Conservation (phyloP, 306 rosid species). For the Gleditsia sinensis region DNA sequence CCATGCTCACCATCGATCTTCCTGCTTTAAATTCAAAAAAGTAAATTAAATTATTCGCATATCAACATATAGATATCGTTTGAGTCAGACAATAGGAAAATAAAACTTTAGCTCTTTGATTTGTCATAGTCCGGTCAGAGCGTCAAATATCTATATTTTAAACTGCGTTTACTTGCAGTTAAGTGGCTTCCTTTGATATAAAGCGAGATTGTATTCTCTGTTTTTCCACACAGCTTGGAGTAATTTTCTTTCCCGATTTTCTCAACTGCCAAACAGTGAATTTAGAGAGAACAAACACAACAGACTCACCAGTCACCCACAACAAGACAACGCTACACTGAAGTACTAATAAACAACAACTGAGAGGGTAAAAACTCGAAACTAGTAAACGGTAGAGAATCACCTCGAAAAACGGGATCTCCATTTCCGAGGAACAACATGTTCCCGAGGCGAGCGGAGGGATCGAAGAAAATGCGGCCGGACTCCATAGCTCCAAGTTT, state of each 20-base stretch:
- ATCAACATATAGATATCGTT: too few relatives aligned
- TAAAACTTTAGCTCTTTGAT: background rate
- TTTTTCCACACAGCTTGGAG: background rate
- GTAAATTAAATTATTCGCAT: too few relatives aligned
- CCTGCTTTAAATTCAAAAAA: constrained; percentile 50
- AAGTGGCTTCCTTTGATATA: background rate
- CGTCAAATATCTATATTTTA: background rate
- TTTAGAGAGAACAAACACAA: background rate
- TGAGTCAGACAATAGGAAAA: background rate
- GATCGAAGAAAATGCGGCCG: constrained; percentile 73
- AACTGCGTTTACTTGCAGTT: background rate
- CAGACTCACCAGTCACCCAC: background rate
- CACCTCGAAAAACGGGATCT: constrained; percentile 75
- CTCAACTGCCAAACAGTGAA: constrained; percentile 14
- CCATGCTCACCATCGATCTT: constrained; percentile 72
- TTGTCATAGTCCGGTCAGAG: background rate
- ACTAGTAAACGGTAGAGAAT: background rate
- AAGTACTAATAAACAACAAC: background rate
- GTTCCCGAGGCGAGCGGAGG: constrained; percentile 58
- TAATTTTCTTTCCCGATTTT: constrained; percentile 14
- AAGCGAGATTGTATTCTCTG: background rate
- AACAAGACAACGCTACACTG: background rate
- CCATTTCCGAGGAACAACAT: constrained; percentile 78
- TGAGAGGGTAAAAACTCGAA: background rate
- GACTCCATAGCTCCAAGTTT: constrained; percentile 58